These are phyloP conservation scores for Epichloe gansuensis DNA, from an alignment of 2,329 filamentous ascomycete genomes.

Conservation along the genomic window DNA sequence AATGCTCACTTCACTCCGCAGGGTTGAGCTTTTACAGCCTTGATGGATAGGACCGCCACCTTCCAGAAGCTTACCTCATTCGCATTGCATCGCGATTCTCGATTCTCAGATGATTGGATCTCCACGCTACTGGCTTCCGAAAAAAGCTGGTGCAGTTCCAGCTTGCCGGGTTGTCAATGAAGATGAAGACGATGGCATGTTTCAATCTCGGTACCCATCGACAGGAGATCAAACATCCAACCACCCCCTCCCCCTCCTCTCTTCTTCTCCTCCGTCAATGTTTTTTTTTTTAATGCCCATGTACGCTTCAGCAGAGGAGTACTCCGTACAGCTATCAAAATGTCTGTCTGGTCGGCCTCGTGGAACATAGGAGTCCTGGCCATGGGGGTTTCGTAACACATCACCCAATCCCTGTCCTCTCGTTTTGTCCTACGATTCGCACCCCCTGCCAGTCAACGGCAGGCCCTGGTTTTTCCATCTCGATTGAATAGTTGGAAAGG, in stretches of 20 bases:
- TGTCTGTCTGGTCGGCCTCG: background rate
- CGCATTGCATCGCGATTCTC: background rate
- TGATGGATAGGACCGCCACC: background rate
- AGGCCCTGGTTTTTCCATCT: background rate
- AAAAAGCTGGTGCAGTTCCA: background rate
- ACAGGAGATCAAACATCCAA: background rate
- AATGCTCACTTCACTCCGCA: background rate
- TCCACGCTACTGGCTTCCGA: background rate
- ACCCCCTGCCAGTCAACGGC: background rate
- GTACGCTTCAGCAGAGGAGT: background rate
- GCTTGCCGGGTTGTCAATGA: background rate
- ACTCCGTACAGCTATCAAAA: background rate
- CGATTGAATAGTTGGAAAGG: background rate
- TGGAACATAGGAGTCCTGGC: background rate
- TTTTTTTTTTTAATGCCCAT: background rate
- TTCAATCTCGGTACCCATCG: background rate
- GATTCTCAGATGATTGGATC: background rate
- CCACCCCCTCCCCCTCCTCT: background rate
- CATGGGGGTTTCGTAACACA: background rate
- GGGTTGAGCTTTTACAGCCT: background rate
- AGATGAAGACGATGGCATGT: background rate
- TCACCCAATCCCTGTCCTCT: background rate
- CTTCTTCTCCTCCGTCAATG: background rate
- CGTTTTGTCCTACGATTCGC: no score
- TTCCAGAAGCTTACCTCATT: constrained; percentile 2